Evolutionary conservation across 1,284 basidiomycete species (phyloP), one percentile per base, ranked within the genome.

Genomic region (Microstroma glucosiphilum): DNA sequence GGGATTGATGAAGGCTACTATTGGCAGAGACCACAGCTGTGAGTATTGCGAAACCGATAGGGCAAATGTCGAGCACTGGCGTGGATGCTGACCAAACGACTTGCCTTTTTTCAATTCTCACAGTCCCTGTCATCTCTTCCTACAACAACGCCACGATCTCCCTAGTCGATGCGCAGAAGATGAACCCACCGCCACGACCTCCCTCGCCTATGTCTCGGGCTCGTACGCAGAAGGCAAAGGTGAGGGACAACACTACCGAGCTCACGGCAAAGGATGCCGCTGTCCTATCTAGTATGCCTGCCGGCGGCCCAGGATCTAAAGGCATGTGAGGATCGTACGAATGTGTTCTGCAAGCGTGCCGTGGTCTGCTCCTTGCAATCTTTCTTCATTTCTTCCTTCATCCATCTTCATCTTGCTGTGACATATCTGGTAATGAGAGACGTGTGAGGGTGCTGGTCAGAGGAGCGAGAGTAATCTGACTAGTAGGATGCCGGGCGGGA

Each of bases 1-100:
- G 83, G 91, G 92, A 11, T 86, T 99, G 72, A 96, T 97, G 91
- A 99, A 98, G 81, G 90, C 92, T 1, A 97, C 94, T 4, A 99
- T 99, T 73, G 89, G 86, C 17, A 83, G 96, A 61, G 77, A 78
- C 60, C 67, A 70, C 57, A 69, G 62, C 43, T 69, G 66, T 65
- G 60, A 62, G 61, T 62, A 55, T 17, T 48, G 43, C 21, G 12
- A 12, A 17, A 4, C 13, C 3, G 3, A 3, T 37, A 37, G 30
- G 30, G 21, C 3, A 4, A 17, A 48, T 6, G 43, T 48, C 4
- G 6, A 12, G 6, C 13, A 17, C 13, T 12, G 3, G 15, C 6
- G 15, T 48, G 6, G 43, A 3, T 21, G 43, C 43, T 40, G 25
- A 56, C 37, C 30, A 37, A 37, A 9, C 30, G 4, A 37, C 30